Evolutionary conservation across 345 rosid genomes (phyloP).

Genomic region (Populus ilicifolia): DNA sequence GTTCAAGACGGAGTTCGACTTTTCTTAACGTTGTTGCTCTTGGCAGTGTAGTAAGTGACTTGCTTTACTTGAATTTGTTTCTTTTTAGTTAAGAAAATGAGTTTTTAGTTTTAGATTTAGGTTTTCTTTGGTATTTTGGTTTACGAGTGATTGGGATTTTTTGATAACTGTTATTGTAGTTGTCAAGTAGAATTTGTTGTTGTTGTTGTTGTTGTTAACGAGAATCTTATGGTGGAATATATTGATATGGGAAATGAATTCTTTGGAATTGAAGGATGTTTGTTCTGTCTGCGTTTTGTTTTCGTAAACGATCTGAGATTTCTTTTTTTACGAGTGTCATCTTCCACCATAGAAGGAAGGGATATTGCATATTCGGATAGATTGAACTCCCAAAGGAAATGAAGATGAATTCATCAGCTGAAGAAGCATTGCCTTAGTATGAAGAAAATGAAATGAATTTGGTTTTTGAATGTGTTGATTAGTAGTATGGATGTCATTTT

Average conservation of each 20-base stretch:
- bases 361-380: background rate
- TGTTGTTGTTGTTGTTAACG: too few species aligned
- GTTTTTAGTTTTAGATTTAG: background rate
- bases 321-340: background rate
- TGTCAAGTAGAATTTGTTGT: too few species aligned
- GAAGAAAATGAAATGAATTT: background rate
- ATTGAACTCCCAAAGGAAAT: background rate
- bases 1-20: slow-evolving; percentile 66
- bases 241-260: too few species aligned
- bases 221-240: too few species aligned
- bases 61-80: too few species aligned
- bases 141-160: too few species aligned
- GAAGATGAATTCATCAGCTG: background rate
- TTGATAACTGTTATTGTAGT: too few species aligned
- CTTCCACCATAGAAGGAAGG: background rate
- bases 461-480: background rate
- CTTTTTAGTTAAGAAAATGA: background rate
- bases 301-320: background rate
- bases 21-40: slow-evolving; percentile 78
- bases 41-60: slow-evolving; percentile 76
- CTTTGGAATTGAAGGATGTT: too few species aligned
- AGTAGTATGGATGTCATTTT: too few species aligned
- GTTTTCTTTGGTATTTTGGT: background rate
- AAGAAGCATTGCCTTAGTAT: background rate
- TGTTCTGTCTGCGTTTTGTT: background rate